Evolutionary conservation across 495 filamentous ascomycete species (phyloP), one percentile per base, ranked within the genome.

Genomic region (Trichoderma virens): DNA sequence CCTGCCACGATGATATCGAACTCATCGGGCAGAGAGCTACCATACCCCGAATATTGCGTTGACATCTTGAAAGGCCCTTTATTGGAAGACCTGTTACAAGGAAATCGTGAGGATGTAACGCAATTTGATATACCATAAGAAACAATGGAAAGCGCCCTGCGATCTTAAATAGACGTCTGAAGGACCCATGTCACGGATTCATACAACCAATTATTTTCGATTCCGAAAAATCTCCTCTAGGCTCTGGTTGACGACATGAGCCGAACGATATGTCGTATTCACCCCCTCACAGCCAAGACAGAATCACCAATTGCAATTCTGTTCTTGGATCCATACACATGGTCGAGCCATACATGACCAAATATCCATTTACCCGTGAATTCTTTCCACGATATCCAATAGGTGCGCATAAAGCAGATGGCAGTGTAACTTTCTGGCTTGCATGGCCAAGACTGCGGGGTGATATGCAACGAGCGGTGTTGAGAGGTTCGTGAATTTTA

Each of bases 1-100:
- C 90, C 90, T 70, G 86, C 88, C 64, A 93, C 87, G 68, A 93
- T 92, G 65, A 93, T 90, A 70, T 93, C 90, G 66, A 92, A 88
- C 76, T 93, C 89, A 34, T 89, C 86, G 23, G 84, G 84, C 51
- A 85, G 72, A 7, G 27, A 30, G 25, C 51, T 56, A 13, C 51
- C 51, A 56, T 56, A 14, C 0, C 51, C 51, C 11, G 23, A 56
- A 16, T 27, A 56, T 13, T 56, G 51, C 11, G 51, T 28, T 56
- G 51, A 14, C 51, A 56, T 56, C 11, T 14, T 56, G 11, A 28
- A 13, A 8, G 8, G 8, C 23, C 43, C 23, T 23, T 20, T n/a
- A n/a, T n/a, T n/a, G n/a, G n/a, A 9, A n/a, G 18, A 18, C 3
- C 18, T 47, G 43, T 6, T 35, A 35, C 6, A 13, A 7, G 34